Base-by-base conservation (phyloP, 495 filamentous ascomycete species). In the Penicillium egyptiacum region DNA sequence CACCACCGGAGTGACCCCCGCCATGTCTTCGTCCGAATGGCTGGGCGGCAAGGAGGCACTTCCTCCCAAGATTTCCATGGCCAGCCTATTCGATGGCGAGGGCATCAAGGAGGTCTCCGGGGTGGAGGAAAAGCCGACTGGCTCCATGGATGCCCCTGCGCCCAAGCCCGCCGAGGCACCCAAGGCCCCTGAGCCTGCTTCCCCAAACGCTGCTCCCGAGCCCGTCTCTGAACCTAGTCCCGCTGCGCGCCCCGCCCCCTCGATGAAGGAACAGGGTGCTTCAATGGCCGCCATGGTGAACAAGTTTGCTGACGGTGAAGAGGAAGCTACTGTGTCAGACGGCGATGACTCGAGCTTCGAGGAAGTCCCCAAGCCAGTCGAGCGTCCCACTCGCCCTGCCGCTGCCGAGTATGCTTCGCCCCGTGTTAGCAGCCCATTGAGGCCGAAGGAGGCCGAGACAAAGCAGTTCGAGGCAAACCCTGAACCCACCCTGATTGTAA, bases 41-140 rank as follows among this genome's bases (percentile, higher is more conserved):
- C 78, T 96, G 31, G 81, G 76, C 12, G 95, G 95, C 26, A 91
- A 95, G 74, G 84, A 87, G 37, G 90, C 79, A 4, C 75, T 94
- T 10, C 91, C 93, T 11, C 79, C 91, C 28, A 96, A 95, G 81
- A 92, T 98, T 64, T 91, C 93, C 57, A 83, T 98, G 65, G 92
- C 91, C 69, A 92, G 88, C 63, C 72, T 98, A 44, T 98, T 92
- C 70, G 90, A 96, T 22, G 92, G 91, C 25, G 80, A 83, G 58
- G 88, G 84, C 20, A 84, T 90, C 12, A 79, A 87, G 52, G 90
- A 95, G 62, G 79, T 95, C 11, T 70, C 73, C 6, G 72, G 88
- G 20, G 75, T 86, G 5, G 83, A 90, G 52, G 85, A 86, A 53
- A 88, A 88, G 72, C 84, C 88, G 6, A 72, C 78, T 9, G 60